Evolutionary conservation across 352 stramenopile genomes (phyloP), one percentile per base, ranked within the genome.

Genomic region (Phytophthora gonapodyides): DNA sequence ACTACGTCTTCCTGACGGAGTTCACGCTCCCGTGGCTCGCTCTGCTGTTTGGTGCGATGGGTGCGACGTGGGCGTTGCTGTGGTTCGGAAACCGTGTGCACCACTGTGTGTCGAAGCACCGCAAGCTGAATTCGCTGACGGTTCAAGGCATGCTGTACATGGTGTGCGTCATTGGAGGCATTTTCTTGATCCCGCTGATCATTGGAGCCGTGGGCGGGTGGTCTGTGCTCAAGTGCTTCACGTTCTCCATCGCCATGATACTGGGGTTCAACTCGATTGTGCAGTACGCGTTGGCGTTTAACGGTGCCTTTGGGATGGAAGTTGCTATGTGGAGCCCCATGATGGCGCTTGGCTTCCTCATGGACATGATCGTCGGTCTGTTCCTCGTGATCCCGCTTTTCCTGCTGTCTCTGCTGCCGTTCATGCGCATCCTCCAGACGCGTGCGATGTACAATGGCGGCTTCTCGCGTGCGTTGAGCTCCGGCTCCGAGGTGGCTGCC

Each of bases 361-460:
- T 92, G 67, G 87, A 96, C 58, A 89, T 93, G 76, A 64, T 96
- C 17, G 81, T 94, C 3, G 84, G 87, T 13, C 36, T 91, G 17
- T 89, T 93, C 54, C 57, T 94, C n/a, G 74, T 94, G 1, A 66
- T 96, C 4, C 84, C 85, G 30, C 57, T 96, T 15, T 69, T 93
- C 19, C 55, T 88, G 15, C 57, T 96, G 19, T 93, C 84, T 5
- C 69, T 91, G 30, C 57, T 96, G 38, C 87, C 87, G 34, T 96
- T 96, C 53, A 93, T 96, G 82, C 83, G 83, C 10, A 90, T 92
- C 31, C 68, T 96, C 17, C 87, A 96, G 56, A 92, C 84, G 5
- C 83, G 87, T 16, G 91, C 91, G 49, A 89, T 96, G 74, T 96
- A 93, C 71, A 96, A 93, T 41, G 84, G 87, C 12, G 87, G 87